Percentiles rank a stretch among this genome's conserved stretches.
Evolutionary conservation across 2,329 filamentous ascomycete genomes (phyloP).

Genomic region (Apiospora malaysiana): DNA sequence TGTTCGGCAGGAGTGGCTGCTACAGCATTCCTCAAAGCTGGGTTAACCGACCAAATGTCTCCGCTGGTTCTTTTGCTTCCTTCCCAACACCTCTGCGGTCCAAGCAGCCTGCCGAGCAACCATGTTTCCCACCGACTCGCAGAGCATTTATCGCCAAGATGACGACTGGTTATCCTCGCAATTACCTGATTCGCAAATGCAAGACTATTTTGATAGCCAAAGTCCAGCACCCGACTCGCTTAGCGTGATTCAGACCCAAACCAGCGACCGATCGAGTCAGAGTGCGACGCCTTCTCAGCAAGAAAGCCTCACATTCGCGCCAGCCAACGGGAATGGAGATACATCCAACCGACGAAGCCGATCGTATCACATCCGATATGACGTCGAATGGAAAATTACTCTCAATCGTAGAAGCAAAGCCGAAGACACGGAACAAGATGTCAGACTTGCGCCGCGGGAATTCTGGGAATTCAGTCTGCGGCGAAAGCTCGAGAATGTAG

Average conservation of each 20-base stretch:
- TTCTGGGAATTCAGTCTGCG: neutral
- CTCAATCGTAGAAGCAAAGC: neutral
- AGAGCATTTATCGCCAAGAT: neutral
- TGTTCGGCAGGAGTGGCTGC: neutral
- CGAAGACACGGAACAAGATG: slow-evolving; percentile 4
- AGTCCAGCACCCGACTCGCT: neutral
- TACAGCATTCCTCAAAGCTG: neutral
- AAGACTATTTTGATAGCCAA: neutral
- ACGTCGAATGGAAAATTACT: slow-evolving; percentile 3
- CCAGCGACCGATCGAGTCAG: neutral
- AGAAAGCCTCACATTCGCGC: neutral
- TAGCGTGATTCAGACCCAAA: neutral
- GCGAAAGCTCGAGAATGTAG: neutral
- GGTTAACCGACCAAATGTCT: neutral
- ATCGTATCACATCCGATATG: neutral
- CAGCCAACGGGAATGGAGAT: neutral
- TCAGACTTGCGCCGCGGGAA: neutral
- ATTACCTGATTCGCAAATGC: neutral
- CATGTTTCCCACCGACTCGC: neutral
- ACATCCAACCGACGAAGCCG: neutral
- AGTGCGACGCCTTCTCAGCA: slow-evolving; percentile 5
- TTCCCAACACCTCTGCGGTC: neutral
- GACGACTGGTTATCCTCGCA: neutral
- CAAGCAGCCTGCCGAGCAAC: neutral
- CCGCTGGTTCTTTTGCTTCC: neutral